Base-by-base conservation (phyloP, 495 filamentous ascomycete genomes). In the Penicillium canescens region DNA sequence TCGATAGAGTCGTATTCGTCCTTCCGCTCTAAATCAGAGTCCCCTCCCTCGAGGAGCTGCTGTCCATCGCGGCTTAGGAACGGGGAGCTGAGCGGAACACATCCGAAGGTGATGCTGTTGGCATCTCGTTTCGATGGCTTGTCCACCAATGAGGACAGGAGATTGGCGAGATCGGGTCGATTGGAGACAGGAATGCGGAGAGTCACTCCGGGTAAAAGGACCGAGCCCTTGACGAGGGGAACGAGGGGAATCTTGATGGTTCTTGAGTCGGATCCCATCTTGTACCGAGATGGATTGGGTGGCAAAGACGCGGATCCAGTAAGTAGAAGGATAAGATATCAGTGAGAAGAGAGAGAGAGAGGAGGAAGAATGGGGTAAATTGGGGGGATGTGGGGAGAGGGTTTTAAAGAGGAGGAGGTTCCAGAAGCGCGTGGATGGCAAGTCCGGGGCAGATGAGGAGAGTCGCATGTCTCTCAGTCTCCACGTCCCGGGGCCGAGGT, bases 161-260 rank as follows among this genome's bases (percentile, higher is more conserved):
- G 76, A 48, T 91, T 87, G 39, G 87, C 84, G 51, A 96, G 84
- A 66, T 97, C 92, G 28, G 89, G 81, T 12, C 92, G 87, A 66
- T 86, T 87, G 23, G 83, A 74, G 20, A 96, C 83, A 16, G 88
- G 82, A 44, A 96, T 85, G 53, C 90, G 83, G 26, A 91, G 73
- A 36, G 89, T 86, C 14, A 87, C 83, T 44, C 91, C 90, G 18
- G 92, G 92, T 0, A 96, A 81, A 23, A 97, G 82, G 35, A 96
- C 87, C 34, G 79, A 78, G 60, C 84, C 84, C 54, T 85, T 83
- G 16, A 89, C 80, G 23, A 96, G 79, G 18, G 88, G 86, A 46
- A 96, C 85, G 55, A 96, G 70, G 38, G 91, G 87, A 20, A 95
- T 74, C 53, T 79, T 81, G 45, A 71, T 72, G 6, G 75, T 66